Evolutionary conservation across 495 filamentous ascomycete species (phyloP), one percentile per base, ranked within the genome.

Genomic region (Parathielavia appendiculata): DNA sequence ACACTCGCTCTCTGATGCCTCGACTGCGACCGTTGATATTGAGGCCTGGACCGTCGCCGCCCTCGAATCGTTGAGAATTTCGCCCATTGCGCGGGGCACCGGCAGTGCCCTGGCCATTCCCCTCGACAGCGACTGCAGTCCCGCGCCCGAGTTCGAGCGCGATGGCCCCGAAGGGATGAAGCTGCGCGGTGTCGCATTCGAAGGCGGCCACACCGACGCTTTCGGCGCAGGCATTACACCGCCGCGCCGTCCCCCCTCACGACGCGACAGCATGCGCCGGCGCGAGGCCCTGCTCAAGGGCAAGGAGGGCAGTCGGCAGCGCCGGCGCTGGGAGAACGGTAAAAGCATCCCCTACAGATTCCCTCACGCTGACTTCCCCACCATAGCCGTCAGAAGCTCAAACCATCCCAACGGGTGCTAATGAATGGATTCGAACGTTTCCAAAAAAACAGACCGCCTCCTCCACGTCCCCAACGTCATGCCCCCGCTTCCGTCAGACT

Each of bases 271-370:
- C 59, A 66, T 72, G 63, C 69, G 69, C 41, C 66, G 65, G 41
- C 70, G 92, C 26, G 92, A 97, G 66, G 85, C 85, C 11, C 63
- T 95, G 51, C 74, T 91, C n/a, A 92, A 89, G 73, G 93, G 92
- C 49, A 95, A 91, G 62, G 90, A 96, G 66, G 93, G 93, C n/a
- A 91, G 83, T 59, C 81, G 92, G 44, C 83, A 91, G 55, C 80
- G 93, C 47, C 87, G 90, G 66, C 80, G 92, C 41, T 97, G 91
- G 91, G 93, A 98, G 76, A 98, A 98, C 71, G 91, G 91, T 96
- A 81, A 32, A 53, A 57, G 4, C 14, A 30, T 23, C 17, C 47
- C 52, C 39, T 19, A 19, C 43, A 19, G 26, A 17, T 32, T 13
- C 41, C 51, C 38, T 16, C 7, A 26, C 16, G 13, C 1, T 26